A percentile compares a stretch with the other conserved stretches of the same genome.
Conservation (phyloP, 441 rosid genomes). For the Mallotus japonicus region DNA sequence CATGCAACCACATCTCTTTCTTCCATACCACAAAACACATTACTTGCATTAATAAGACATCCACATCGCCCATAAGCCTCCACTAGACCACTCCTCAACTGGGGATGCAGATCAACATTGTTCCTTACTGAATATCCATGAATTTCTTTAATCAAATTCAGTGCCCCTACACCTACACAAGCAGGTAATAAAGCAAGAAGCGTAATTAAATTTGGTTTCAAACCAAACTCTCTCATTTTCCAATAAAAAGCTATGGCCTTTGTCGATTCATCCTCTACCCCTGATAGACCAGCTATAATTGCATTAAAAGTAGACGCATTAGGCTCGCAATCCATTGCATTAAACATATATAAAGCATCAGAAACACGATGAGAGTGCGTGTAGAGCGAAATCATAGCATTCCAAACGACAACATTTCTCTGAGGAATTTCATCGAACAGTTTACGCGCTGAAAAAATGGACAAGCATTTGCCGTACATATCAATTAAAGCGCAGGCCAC, state of each 20-base stretch:
- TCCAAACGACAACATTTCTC: constrained; percentile 51
- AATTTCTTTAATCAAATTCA: constrained; percentile 47
- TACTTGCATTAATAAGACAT: constrained; percentile 35
- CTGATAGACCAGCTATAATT: constrained; percentile 41
- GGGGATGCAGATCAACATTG: constrained; percentile 43
- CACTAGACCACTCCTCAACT: constrained; percentile 51
- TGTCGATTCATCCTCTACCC: constrained; percentile 40
- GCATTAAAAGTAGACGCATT: constrained; percentile 52
- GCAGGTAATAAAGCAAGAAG: constrained; percentile 59
- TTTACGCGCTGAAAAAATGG: constrained; percentile 39
- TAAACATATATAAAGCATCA: constrained; percentile 41
- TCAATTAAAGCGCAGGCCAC: constrained; percentile 48
- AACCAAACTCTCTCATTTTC: constrained; percentile 37
- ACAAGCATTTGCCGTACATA: constrained; percentile 49
- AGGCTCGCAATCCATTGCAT: constrained; percentile 50
- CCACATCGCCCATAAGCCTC: constrained; percentile 62
- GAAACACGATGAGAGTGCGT: constrained; percentile 30
- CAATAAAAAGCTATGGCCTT: constrained; percentile 51
- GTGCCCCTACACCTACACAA: constrained; percentile 38
- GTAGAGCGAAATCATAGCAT: constrained; percentile 52
- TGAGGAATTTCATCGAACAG: constrained; percentile 63
- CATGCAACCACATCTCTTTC: constrained; percentile 61
- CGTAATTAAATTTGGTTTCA: constrained; percentile 56
- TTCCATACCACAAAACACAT: constrained; percentile 33
- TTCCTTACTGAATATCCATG: constrained; percentile 52